phyloP scores from a whole-genome alignment of 352 stramenopile genomes.

The Pythium brassicae region DNA sequence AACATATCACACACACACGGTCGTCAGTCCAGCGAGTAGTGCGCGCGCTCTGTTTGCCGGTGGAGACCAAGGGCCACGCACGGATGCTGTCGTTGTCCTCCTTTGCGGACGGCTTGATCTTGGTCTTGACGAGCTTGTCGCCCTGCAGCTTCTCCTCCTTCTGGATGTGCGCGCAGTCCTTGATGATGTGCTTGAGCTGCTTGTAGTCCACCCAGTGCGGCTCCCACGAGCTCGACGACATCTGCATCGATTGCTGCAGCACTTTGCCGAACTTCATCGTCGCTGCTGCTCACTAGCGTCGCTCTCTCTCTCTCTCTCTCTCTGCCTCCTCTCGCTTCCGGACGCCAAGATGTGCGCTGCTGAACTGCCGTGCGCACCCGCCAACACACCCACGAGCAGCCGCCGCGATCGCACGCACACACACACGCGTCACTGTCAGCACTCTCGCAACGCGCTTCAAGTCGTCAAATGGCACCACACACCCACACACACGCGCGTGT shows the following conservation, averaged over 20 bases:
- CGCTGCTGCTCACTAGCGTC: too few species aligned
- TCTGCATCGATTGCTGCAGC: slow-evolving; percentile 82
- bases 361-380: too few species aligned
- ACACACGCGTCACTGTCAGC: background rate
- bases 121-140: slow-evolving; percentile 67
- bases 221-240: slow-evolving; percentile 75
- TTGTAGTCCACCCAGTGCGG: slow-evolving; percentile 86
- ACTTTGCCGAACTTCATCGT: slow-evolving; percentile 89
- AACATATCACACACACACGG: slow-evolving; percentile 1
- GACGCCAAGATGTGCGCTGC: background rate
- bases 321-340: background rate
- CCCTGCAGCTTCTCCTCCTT: slow-evolving; percentile 84
- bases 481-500: background rate
- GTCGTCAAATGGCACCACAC: background rate
- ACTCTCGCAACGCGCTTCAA: background rate
- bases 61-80: slow-evolving; percentile 25
- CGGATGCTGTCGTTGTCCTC: slow-evolving; percentile 87
- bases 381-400: too few species aligned
- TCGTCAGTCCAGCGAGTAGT: background rate
- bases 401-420: too few species aligned
- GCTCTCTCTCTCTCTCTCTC: too few species aligned
- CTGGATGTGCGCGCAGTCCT: slow-evolving; percentile 84
- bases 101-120: slow-evolving; percentile 74
- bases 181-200: slow-evolving; percentile 87
- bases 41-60: background rate